Evolutionary conservation across 805 yeast genomes (phyloP).

Genomic region (Wickerhamomyces bovis): DNA sequence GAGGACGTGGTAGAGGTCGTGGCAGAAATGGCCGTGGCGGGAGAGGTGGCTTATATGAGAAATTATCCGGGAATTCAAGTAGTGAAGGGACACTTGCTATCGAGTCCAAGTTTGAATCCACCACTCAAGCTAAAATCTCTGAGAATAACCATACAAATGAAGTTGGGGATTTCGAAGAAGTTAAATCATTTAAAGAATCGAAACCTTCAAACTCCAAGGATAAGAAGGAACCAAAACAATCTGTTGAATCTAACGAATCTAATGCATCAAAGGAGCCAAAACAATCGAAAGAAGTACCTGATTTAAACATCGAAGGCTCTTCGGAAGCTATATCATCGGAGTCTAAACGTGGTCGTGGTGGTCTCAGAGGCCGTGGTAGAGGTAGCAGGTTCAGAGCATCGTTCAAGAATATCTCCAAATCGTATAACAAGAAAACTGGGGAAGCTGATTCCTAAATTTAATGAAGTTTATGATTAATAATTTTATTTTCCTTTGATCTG

Average conservation of each 20-base stretch:
- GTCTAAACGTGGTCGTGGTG: neutral
- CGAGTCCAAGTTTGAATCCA: neutral
- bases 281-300: too few relatives aligned
- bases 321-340: neutral
- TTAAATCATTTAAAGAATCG: neutral
- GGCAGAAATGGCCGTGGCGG: conserved; percentile 24
- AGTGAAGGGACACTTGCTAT: neutral
- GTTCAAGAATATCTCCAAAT: neutral
- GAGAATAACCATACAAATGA: neutral
- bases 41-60: conserved; percentile 3
- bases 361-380: neutral
- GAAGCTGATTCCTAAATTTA: neutral
- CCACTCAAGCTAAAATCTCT: neutral
- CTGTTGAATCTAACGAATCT: neutral
- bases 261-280: neutral
- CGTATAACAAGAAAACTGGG: neutral
- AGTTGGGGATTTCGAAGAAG: neutral
- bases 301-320: neutral
- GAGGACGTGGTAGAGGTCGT: conserved; percentile 1
- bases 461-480: neutral
- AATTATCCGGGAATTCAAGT: neutral
- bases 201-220: neutral
- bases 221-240: neutral
- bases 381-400: neutral
- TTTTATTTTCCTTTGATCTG: too few relatives aligned